A percentile compares a stretch with the other conserved stretches of the same genome.
These are phyloP conservation scores for Leccinum boreale DNA, from an alignment of 768 basidiomycete species.

Conservation along the genomic window DNA sequence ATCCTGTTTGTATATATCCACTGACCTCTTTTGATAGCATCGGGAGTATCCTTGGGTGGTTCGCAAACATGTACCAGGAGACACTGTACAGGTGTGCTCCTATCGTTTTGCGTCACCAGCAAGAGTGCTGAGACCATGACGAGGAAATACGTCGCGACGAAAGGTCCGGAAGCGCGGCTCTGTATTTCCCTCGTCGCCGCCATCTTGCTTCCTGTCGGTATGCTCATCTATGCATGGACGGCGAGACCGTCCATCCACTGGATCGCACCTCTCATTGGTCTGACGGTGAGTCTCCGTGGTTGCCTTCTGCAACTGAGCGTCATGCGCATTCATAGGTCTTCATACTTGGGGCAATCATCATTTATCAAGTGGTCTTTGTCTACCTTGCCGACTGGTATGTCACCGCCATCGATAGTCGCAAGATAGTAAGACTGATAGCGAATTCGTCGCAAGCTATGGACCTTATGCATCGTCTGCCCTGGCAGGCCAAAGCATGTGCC, in stretches of 20 bases:
- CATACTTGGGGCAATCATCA: conserved; percentile 48
- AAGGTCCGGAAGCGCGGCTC: conserved; percentile 58
- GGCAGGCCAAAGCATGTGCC: conserved; percentile 61
- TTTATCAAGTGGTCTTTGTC: conserved; percentile 57
- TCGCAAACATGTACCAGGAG: conserved; percentile 47
- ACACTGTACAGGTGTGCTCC: conserved; percentile 43
- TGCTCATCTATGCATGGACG: conserved; percentile 75
- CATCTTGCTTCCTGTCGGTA: conserved; percentile 52
- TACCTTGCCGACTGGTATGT: conserved; percentile 64
- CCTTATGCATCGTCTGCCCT: conserved; percentile 67
- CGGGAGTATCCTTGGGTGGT: conserved; percentile 50
- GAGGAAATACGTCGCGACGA: conserved; percentile 27
- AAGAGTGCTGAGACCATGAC: conserved; percentile 6
- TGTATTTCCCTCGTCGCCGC: conserved; percentile 54
- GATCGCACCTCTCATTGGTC: conserved; percentile 41
- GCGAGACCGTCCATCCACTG: conserved; percentile 53
- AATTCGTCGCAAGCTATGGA: conserved; percentile 38
- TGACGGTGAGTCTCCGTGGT: conserved; percentile 19
- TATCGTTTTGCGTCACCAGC: neutral
- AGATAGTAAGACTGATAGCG: neutral
- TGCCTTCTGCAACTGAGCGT: neutral
- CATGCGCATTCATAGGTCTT: conserved; percentile 38
- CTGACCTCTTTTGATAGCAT: conserved; percentile 37
- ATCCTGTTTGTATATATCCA: too few species aligned
- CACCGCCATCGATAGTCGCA: neutral